Evolutionary conservation across 164 flowering plant species (phyloP).

Genomic region (Magnolia officinalis): DNA sequence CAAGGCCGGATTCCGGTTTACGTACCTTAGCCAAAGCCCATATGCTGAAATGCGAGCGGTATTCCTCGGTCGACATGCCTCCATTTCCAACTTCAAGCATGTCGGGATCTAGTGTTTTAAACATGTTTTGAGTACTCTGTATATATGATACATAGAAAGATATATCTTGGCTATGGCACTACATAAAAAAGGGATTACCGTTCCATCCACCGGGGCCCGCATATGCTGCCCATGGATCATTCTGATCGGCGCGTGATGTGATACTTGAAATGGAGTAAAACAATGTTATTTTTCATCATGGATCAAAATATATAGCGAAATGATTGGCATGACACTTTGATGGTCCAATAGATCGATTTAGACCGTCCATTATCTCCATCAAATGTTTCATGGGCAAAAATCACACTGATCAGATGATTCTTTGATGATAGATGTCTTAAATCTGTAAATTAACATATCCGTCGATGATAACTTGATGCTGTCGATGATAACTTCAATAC

Average conservation of each 20-base stretch:
- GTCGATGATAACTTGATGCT: no score
- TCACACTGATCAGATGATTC: no score
- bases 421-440: no score
- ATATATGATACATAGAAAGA: no score
- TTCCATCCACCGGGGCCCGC: slow-evolving; percentile 87
- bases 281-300: background rate
- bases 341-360: background rate
- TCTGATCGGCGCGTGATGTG: slow-evolving; percentile 53
- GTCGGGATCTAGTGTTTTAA: slow-evolving; percentile 56
- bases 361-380: no score
- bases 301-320: background rate
- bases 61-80: slow-evolving; percentile 73
- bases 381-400: no score
- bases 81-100: slow-evolving; percentile 96
- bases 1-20: background rate
- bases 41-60: slow-evolving; percentile 81
- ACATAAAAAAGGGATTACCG: slow-evolving; percentile 30
- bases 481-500: no score
- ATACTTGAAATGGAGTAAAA: slow-evolving; percentile 32
- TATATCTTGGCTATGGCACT: background rate
- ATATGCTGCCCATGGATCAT: slow-evolving; percentile 66
- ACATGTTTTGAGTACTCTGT: background rate
- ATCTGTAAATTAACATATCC: no score
- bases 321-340: background rate
- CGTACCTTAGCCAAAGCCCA: slow-evolving; percentile 76